A percentile compares a stretch with the other conserved stretches of the same genome.
Evolutionary conservation across 2,329 filamentous ascomycete genomes (phyloP).

Genomic region (Setomelanomma holmii): DNA sequence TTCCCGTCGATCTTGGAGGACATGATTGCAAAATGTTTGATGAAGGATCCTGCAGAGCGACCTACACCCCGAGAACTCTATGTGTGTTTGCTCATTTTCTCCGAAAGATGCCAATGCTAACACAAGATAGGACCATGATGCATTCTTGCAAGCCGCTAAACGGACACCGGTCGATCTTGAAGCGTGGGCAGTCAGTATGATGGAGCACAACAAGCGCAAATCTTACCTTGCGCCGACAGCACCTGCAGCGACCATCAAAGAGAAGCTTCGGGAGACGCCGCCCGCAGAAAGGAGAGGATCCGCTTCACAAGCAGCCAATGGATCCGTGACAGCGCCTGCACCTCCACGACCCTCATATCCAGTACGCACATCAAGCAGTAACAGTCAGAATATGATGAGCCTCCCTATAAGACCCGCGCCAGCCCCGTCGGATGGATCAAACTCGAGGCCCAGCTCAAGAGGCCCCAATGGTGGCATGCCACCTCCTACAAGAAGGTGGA

Average conservation of each 20-base stretch:
- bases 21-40: slow-evolving; percentile 94
- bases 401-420: slow-evolving; percentile 57
- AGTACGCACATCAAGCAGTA: slow-evolving; percentile 52
- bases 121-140: slow-evolving; percentile 77
- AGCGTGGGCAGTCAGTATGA: slow-evolving; percentile 91
- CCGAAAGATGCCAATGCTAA: slow-evolving; percentile 16
- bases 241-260: slow-evolving; percentile 65
- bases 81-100: slow-evolving; percentile 62
- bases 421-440: slow-evolving; percentile 34
- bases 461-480: slow-evolving; percentile 36
- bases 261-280: slow-evolving; percentile 47
- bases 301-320: slow-evolving; percentile 32
- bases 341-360: slow-evolving; percentile 52
- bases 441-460: slow-evolving; percentile 31
- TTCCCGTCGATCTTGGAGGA: slow-evolving; percentile 95
- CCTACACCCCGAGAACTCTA: slow-evolving; percentile 94
- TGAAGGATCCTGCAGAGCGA: slow-evolving; percentile 85
- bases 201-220: slow-evolving; percentile 94
- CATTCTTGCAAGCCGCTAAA: slow-evolving; percentile 95
- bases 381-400: slow-evolving; percentile 49
- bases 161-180: slow-evolving; percentile 92
- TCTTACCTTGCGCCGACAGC: slow-evolving; percentile 86
- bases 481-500: slow-evolving; percentile 40
- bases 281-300: slow-evolving; percentile 35
- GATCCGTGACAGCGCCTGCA: slow-evolving; percentile 33